Evolutionary conservation across 2,329 filamentous ascomycete species (phyloP), one percentile per base, ranked within the genome.

Genomic region (Zasmidium cellare): DNA sequence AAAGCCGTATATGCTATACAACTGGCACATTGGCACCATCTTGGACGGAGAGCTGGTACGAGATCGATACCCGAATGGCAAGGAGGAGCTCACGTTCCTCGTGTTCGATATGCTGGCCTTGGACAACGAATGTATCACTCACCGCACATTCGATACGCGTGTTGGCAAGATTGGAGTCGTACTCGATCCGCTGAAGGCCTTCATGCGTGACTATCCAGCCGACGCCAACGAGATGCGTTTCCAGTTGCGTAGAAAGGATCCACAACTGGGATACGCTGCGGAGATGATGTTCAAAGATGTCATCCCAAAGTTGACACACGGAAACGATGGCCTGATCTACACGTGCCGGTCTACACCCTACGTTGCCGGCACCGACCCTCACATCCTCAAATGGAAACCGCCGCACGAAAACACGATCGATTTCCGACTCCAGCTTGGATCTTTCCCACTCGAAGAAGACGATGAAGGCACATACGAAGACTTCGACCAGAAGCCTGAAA

Each of bases 361-460:
- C 78, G 87, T 88, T 67, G 88, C 89, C 65, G 94, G 94, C 65
- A 99, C 94, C 12, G 94, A 99, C 75, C 85, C 85, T 51, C 88
- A 96, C 73, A 99, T 97, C 62, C 80, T 99, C 41, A 99, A 99
- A 75, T 99, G 94, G 94, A 99, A 99, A 76, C 92, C 93, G 0
- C 91, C 91, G 3, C 82, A 90, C 64, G 94, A 99, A 74, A 99
- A 99, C 77, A 96, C 92, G 0, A 86, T 99, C 66, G 94, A 99
- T 73, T 97, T 96, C 74, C 84, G 89, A 45, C 82, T 97, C 67
- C 84, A 84, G 52, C 82, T 99, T 46, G 78, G 75, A 54, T 80
- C 83, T 12, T 97, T 97, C 69, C 89, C 89, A 0, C 71, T 80
- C 0, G 79, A 88, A n/a, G 83, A 90, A 16, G 89, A 94, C 66